A percentile compares a stretch with the other conserved stretches of the same genome.
These are phyloP conservation scores for Tolypocladium guangdongense DNA, from an alignment of 2,329 filamentous ascomycete species.

Conservation along the genomic window DNA sequence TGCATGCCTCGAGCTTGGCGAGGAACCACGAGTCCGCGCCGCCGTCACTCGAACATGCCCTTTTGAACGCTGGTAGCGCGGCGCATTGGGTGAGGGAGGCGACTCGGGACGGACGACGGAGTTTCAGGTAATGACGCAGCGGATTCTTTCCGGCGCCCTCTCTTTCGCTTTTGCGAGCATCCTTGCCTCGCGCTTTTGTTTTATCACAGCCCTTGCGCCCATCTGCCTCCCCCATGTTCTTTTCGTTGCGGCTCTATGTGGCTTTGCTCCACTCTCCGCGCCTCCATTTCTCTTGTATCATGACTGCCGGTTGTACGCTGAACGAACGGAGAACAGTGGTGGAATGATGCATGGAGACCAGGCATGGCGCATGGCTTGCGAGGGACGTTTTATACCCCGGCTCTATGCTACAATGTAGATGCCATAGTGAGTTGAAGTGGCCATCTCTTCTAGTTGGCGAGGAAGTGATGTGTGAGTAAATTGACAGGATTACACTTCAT, in stretches of 20 bases:
- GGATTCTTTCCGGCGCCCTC: not conserved
- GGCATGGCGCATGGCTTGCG: not conserved
- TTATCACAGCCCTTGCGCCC: not conserved
- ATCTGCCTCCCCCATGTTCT: not conserved
- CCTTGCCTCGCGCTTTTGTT: not conserved
- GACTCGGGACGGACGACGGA: not conserved
- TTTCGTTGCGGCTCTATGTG: not conserved
- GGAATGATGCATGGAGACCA: not conserved
- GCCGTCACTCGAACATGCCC: not conserved
- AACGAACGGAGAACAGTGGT: not conserved
- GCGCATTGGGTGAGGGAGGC: conserved; percentile 7
- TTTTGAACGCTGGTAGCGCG: conserved; percentile 8
- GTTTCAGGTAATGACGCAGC: not conserved
- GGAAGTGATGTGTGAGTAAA: not conserved
- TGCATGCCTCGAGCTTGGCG: not conserved
- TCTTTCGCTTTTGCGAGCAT: not conserved
- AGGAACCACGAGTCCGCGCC: not conserved
- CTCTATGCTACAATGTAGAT: not conserved
- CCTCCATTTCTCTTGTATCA: not conserved
- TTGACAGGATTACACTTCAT: not conserved
- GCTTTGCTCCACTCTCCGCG: not conserved
- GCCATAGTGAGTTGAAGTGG: not conserved
- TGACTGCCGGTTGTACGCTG: not conserved
- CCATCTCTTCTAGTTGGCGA: not conserved
- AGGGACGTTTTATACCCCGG: not conserved